A percentile compares a stretch with the other conserved stretches of the same genome.
Conservation (phyloP, 768 basidiomycete species). For the Trametes cinnabarina region DNA sequence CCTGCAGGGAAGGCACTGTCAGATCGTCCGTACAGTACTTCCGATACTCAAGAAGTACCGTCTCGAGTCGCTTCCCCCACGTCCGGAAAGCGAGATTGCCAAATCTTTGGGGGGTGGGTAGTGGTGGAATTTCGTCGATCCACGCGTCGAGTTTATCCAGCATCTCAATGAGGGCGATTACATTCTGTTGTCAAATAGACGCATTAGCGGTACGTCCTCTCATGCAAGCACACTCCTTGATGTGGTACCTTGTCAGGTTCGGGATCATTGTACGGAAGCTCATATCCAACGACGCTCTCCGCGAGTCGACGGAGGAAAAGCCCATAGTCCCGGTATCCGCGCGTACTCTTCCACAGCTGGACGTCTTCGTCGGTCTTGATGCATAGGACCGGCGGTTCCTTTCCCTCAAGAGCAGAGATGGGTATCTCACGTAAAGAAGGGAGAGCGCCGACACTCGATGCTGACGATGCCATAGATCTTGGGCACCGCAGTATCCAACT, state of each 20-base stretch:
- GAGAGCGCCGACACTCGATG: neutral
- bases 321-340: slow-evolving; percentile 70
- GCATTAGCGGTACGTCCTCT: neutral
- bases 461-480: neutral
- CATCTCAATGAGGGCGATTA: slow-evolving; percentile 47
- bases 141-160: slow-evolving; percentile 67
- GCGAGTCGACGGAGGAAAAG: slow-evolving; percentile 75
- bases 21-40: slow-evolving; percentile 1
- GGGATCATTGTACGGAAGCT: slow-evolving; percentile 42
- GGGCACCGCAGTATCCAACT: no score
- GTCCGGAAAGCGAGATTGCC: slow-evolving; percentile 89
- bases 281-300: slow-evolving; percentile 70
- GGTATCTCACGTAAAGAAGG: slow-evolving; percentile 34
- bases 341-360: slow-evolving; percentile 64
- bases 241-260: slow-evolving; percentile 19
- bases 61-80: slow-evolving; percentile 77
- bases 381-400: slow-evolving; percentile 42
- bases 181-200: slow-evolving; percentile 37
- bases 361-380: slow-evolving; percentile 77
- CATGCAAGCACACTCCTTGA: neutral
- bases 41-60: slow-evolving; percentile 45
- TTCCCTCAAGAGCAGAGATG: slow-evolving; percentile 19
- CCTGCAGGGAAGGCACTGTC: slow-evolving; percentile 34
- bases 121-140: slow-evolving; percentile 81
- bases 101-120: slow-evolving; percentile 75